A percentile compares a stretch with the other conserved stretches of the same genome.
These are phyloP conservation scores for Begonia loranthoides DNA, from an alignment of 306 rosid species.

Conservation along the genomic window DNA sequence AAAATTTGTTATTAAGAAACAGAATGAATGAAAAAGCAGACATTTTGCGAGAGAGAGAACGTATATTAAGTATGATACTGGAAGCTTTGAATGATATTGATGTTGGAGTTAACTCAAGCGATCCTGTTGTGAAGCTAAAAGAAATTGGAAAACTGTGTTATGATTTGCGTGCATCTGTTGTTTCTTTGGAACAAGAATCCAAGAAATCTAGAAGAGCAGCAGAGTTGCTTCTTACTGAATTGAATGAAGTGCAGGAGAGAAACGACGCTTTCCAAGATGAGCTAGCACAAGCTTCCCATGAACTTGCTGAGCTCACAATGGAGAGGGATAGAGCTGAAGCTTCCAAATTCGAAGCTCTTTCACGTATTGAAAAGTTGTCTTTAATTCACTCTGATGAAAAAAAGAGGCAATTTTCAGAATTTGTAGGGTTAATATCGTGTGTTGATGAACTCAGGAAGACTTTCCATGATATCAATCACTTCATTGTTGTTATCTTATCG, in stretches of 20 bases:
- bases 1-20: conserved; percentile 41
- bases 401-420: conserved; percentile 39
- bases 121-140: conserved; percentile 60
- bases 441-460: conserved; percentile 47
- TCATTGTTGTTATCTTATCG: conserved; percentile 30
- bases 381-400: conserved; percentile 35
- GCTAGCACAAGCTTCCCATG: conserved; percentile 39
- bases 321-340: conserved; percentile 59
- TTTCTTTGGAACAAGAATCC: conserved; percentile 60
- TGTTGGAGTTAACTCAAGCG: conserved; percentile 28
- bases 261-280: conserved; percentile 90
- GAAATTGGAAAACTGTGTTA: conserved; percentile 40
- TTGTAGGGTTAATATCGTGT: conserved; percentile 46
- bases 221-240: conserved; percentile 78
- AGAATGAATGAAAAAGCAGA: conserved; percentile 46
- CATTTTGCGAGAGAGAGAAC: conserved; percentile 51
- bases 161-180: conserved; percentile 31
- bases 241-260: conserved; percentile 97
- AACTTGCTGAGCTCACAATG: conserved; percentile 48
- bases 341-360: conserved; percentile 55
- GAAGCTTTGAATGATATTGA: conserved; percentile 43
- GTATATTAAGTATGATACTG: conserved; percentile 34
- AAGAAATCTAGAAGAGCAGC: conserved; percentile 84
- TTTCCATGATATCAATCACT: conserved; percentile 40
- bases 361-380: conserved; percentile 50